Base-by-base conservation (phyloP, 768 basidiomycete species). In the Russula vinacea region DNA sequence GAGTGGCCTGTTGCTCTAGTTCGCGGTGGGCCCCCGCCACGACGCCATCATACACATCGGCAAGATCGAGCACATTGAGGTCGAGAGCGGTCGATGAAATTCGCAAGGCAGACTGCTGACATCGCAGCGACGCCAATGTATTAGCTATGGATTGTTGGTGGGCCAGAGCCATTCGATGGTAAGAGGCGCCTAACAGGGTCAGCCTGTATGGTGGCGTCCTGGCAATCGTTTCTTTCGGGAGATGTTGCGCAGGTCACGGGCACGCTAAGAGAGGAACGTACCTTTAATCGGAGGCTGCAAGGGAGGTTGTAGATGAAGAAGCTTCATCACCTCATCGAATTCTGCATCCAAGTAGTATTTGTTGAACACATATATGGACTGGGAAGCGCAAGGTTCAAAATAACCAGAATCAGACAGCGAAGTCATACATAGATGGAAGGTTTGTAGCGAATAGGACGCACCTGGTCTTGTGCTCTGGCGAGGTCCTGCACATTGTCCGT, bases 351-450 rank as follows among this genome's bases (percentile, higher is more conserved):
- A 80, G 69, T 88, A 89, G 70, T 83, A 78, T 70, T 90, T 91
- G 76, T 92, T 93, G 76, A 90, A 94, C 6, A 93, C 88, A 70
- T 84, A 93, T 65, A 94, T 87, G 8, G n/a, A n/a, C n/a, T n/a
- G n/a, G 44, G 55, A 29, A 29, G 29, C 45, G 17, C 33, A 24
- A 13, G 22, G 35, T 22, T 5, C n/a, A 24, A 24, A 24, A 39
- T 14, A 17, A 19, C 19, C 13, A 26, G 35, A 45, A 32, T 32
- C 5, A 4, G 33, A 45, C n/a, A n/a, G n/a, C n/a, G n/a, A n/a
- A n/a, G n/a, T n/a, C n/a, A n/a, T n/a, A n/a, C n/a, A n/a, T n/a
- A n/a, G n/a, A 45, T 45, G 9, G n/a, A n/a, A n/a, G 24, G 6
- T 10, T 33, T 2, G 6, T 44, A 56, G 40, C 8, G 35, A 10